Evolutionary conservation across 495 filamentous ascomycete species (phyloP).

Genomic region (Penicillium manginii): DNA sequence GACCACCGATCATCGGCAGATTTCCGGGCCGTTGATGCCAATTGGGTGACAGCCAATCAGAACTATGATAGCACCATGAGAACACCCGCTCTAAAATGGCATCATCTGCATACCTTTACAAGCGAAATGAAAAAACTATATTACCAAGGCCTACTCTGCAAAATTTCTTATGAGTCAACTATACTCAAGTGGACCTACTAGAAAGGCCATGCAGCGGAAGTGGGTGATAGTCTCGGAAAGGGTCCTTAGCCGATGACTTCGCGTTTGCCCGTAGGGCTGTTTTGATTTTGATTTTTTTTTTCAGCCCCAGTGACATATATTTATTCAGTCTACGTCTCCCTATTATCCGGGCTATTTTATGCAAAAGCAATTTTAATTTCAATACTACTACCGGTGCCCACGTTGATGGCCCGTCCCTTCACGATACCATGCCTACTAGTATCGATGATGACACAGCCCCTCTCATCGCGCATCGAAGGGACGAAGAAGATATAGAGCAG

Average conservation of each 20-base stretch:
- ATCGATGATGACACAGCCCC: neutral
- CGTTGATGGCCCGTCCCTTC: constrained; percentile 1
- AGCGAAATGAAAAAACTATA: neutral
- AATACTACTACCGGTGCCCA: no score
- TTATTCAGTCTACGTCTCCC: neutral
- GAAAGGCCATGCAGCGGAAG: neutral
- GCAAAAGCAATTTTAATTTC: no score
- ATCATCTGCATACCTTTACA: constrained; percentile 3
- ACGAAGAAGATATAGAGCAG: neutral
- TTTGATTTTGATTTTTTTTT: neutral
- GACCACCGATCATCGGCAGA: neutral
- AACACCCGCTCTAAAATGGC: constrained; percentile 2
- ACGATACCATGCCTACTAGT: neutral
- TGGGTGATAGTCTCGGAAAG: neutral
- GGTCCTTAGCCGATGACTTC: neutral
- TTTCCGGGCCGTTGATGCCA: constrained; percentile 1
- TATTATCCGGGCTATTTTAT: neutral
- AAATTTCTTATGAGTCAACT: neutral
- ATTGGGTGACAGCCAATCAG: neutral
- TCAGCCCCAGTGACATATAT: neutral
- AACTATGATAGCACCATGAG: neutral
- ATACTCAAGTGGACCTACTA: neutral
- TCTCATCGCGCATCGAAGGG: neutral
- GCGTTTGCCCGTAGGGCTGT: neutral
- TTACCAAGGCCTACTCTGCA: neutral